phyloP scores from a whole-genome alignment of 768 basidiomycete genomes.

The Rubroboletus pulcherrimus region DNA sequence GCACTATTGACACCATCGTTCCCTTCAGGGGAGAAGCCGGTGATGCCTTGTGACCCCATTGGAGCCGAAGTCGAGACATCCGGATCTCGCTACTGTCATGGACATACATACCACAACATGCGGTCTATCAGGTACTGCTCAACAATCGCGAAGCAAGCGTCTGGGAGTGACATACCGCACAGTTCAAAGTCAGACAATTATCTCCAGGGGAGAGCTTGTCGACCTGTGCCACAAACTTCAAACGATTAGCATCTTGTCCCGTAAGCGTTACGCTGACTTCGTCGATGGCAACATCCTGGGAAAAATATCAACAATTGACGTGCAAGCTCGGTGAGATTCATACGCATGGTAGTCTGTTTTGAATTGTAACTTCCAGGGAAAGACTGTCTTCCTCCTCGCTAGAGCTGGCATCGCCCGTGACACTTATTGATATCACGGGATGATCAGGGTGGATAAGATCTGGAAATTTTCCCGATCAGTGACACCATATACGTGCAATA shows the following conservation, averaged over 20 bases:
- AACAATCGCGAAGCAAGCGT: not conserved
- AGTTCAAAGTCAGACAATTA: constrained; percentile 57
- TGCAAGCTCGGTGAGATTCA: constrained; percentile 26
- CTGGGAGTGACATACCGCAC: constrained; percentile 53
- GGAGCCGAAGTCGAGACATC: constrained; percentile 60
- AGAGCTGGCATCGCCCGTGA: constrained; percentile 44
- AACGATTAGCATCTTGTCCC: constrained; percentile 60
- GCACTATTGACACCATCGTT: constrained; percentile 43
- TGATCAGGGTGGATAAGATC: constrained; percentile 70
- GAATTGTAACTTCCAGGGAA: constrained; percentile 53
- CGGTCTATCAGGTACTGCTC: constrained; percentile 39
- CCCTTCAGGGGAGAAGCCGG: constrained; percentile 20
- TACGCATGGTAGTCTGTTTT: constrained; percentile 75
- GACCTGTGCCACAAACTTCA: constrained; percentile 48
- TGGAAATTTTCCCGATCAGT: constrained; percentile 28
- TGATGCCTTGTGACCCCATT: constrained; percentile 51
- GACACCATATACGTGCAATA: not conserved
- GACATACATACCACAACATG: constrained; percentile 63
- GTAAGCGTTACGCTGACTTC: constrained; percentile 57
- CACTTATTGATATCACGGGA: constrained; percentile 55
- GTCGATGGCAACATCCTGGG: constrained; percentile 58
- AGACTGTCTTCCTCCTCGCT: constrained; percentile 66
- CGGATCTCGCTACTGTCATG: constrained; percentile 67
- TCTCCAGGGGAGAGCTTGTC: constrained; percentile 53
- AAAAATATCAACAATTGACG: constrained; percentile 7